Percentiles rank a stretch among this genome's conserved stretches.
Conservation (phyloP, 495 filamentous ascomycete genomes). For the Podospora tetraspora region DNA sequence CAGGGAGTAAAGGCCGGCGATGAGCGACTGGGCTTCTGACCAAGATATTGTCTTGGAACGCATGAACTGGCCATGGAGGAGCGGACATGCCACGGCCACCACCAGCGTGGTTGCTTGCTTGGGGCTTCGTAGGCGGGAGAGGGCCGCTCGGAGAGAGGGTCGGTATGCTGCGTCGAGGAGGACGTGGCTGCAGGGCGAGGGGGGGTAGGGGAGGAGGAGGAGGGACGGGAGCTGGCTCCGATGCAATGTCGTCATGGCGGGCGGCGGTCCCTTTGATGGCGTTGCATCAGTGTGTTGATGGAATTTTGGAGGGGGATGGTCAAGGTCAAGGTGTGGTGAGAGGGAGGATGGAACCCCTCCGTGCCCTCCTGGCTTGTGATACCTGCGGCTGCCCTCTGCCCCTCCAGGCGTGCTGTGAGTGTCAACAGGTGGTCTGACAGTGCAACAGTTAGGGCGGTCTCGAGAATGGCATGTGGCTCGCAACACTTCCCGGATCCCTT, state of each 20-base stretch:
- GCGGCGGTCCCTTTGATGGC: neutral
- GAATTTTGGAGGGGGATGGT: neutral
- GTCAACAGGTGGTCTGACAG: neutral
- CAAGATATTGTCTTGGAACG: slow-evolving; percentile 53
- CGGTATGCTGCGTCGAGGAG: slow-evolving; percentile 53
- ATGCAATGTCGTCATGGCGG: neutral
- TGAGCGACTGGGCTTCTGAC: slow-evolving; percentile 57
- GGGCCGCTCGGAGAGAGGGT: slow-evolving; percentile 44
- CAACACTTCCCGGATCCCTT: neutral
- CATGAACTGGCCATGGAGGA: slow-evolving; percentile 40
- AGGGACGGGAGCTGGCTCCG: slow-evolving; percentile 40
- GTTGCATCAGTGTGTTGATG: neutral
- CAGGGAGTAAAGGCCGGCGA: slow-evolving; percentile 75
- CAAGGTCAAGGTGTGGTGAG: neutral
- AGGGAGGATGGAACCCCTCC: neutral
- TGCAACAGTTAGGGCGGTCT: neutral
- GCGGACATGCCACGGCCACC: slow-evolving; percentile 49
- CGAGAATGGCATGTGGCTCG: neutral
- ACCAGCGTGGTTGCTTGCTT: slow-evolving; percentile 42
- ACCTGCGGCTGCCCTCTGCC: neutral
- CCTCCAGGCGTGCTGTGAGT: neutral
- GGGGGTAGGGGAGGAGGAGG: slow-evolving; percentile 54
- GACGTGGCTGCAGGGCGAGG: slow-evolving; percentile 39
- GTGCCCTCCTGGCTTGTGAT: neutral
- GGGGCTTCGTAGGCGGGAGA: slow-evolving; percentile 40